phyloP scores from a whole-genome alignment of 1,284 basidiomycete species.

The Irpex lacteus region DNA sequence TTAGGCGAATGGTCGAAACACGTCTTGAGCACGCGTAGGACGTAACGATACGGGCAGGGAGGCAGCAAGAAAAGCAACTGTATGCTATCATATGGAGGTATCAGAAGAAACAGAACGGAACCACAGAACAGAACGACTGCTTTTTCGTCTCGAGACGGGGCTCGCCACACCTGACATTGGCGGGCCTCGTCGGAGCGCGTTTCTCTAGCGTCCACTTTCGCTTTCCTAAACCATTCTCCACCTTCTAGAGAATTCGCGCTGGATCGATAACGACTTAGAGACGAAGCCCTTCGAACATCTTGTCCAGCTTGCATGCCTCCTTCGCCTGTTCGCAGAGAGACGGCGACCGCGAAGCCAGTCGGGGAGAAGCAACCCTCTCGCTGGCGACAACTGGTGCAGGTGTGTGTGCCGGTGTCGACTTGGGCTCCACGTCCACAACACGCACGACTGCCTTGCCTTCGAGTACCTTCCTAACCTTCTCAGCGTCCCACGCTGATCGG shows the following conservation, averaged over 20 bases:
- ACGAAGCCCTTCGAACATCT: conserved; percentile 8
- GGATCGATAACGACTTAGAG: background rate
- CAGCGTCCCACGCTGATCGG: conserved; percentile 54
- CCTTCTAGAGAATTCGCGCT: background rate
- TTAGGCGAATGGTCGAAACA: too few relatives aligned
- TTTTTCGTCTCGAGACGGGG: too few relatives aligned
- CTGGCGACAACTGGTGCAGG: background rate
- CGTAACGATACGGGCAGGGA: too few relatives aligned
- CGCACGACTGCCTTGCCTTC: conserved; percentile 74
- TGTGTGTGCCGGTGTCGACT: background rate
- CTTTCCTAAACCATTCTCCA: background rate
- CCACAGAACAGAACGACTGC: too few relatives aligned
- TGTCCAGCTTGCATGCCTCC: conserved; percentile 4
- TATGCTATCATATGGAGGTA: too few relatives aligned
- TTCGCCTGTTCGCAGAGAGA: background rate
- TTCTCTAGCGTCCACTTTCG: too few relatives aligned
- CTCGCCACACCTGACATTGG: too few relatives aligned
- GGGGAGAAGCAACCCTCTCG: conserved; percentile 6
- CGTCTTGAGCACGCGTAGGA: too few relatives aligned
- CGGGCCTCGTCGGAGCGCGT: background rate
- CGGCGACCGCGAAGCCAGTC: conserved; percentile 1
- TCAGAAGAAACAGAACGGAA: too few relatives aligned
- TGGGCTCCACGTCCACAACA: conserved; percentile 67
- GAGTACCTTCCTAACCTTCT: conserved; percentile 73
- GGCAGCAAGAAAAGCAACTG: too few relatives aligned